Evolutionary conservation across 2,329 filamentous ascomycete genomes (phyloP).

Genomic region (Alternaria sp.): DNA sequence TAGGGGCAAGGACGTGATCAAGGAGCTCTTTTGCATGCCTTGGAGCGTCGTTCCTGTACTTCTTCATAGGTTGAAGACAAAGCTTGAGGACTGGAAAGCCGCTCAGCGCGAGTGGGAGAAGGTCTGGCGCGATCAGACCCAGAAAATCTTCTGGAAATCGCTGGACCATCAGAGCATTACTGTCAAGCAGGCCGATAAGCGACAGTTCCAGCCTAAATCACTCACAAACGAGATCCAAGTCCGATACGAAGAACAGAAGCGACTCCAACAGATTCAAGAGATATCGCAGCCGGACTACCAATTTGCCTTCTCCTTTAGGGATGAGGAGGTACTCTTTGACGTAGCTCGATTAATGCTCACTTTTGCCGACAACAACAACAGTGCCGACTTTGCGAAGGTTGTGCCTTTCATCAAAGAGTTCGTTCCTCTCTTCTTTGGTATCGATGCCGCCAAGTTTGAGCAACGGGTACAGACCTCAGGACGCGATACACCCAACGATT

Average conservation of each 20-base stretch:
- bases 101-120: constrained; percentile 98
- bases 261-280: constrained; percentile 68
- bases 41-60: constrained; percentile 89
- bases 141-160: constrained; percentile 93
- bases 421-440: constrained; percentile 60
- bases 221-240: constrained; percentile 90
- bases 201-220: constrained; percentile 87
- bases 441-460: constrained; percentile 65
- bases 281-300: constrained; percentile 73
- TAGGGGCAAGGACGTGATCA: constrained; percentile 82
- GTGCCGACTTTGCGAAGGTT: constrained; percentile 56
- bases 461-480: constrained; percentile 66
- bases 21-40: constrained; percentile 83
- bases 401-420: constrained; percentile 61
- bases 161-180: constrained; percentile 96
- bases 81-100: constrained; percentile 97
- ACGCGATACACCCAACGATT: constrained; percentile 51
- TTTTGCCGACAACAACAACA: constrained; percentile 54
- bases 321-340: constrained; percentile 62
- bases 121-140: constrained; percentile 95
- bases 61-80: constrained; percentile 88
- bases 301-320: constrained; percentile 75
- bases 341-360: constrained; percentile 57
- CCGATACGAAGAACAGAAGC: constrained; percentile 89
- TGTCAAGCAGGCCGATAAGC: constrained; percentile 88